A percentile compares a stretch with the other conserved stretches of the same genome.
Evolutionary conservation across 108 stramenopile genomes (phyloP).

Genomic region (Cyclotella distinguenda): DNA sequence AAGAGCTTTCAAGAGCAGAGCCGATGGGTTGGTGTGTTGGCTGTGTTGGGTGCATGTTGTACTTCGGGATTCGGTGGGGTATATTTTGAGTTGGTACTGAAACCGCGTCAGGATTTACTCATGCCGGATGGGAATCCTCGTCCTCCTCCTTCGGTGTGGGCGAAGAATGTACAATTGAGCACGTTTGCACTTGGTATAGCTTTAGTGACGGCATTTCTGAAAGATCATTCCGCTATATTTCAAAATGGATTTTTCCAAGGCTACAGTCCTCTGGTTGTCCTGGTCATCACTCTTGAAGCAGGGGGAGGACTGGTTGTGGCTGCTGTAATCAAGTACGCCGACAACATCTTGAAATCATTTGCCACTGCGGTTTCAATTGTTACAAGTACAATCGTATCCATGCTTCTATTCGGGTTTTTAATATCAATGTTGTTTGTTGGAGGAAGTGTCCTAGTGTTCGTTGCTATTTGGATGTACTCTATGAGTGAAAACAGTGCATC

Average conservation of each 20-base stretch:
- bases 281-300: slow-evolving; percentile 87
- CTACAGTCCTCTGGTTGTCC: slow-evolving; percentile 83
- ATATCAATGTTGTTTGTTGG: slow-evolving; percentile 34
- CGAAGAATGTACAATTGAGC: slow-evolving; percentile 97
- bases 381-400: slow-evolving; percentile 37
- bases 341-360: slow-evolving; percentile 81
- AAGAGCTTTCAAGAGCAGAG: slow-evolving; percentile 50
- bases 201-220: slow-evolving; percentile 67
- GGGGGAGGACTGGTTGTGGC: slow-evolving; percentile 77
- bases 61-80: slow-evolving; percentile 95
- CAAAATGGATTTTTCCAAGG: slow-evolving; percentile 88
- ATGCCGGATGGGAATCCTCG: slow-evolving; percentile 39
- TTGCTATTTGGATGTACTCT: slow-evolving; percentile 34
- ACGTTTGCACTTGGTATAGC: slow-evolving; percentile 82
- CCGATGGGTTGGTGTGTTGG: slow-evolving; percentile 82
- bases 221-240: slow-evolving; percentile 64
- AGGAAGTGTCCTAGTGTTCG: slow-evolving; percentile 32
- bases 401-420: slow-evolving; percentile 55
- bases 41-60: slow-evolving; percentile 92
- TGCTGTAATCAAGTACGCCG: slow-evolving; percentile 85
- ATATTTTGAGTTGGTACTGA: slow-evolving; percentile 96
- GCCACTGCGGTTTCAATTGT: slow-evolving; percentile 65
- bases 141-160: slow-evolving; percentile 79
- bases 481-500: slow-evolving; percentile 11
- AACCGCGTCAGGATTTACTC: slow-evolving; percentile 50